Evolutionary conservation across 2,329 filamentous ascomycete species (phyloP), one percentile per base, ranked within the genome.

Genomic region (Bipolaris cookei): DNA sequence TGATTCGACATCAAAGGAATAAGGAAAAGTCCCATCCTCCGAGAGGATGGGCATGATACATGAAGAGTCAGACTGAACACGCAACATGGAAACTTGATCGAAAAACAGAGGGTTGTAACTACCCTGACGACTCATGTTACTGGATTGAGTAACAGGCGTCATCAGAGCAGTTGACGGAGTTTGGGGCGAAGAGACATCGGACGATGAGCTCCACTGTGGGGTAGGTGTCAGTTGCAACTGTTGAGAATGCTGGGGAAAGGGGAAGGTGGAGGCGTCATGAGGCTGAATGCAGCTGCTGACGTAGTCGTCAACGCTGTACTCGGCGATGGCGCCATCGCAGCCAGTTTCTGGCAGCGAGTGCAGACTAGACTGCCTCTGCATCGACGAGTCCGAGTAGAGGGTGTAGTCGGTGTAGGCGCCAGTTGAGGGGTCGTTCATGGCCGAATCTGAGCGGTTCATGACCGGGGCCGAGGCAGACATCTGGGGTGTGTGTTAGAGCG

Each of bases 91-190:
- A 63, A 79, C 66, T 54, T 72, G 69, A 67, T 76, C 75, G 68
- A 72, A 70, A 65, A 80, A 76, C 55, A 72, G 72, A 42, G 74
- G 70, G 66, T 76, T 77, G 65, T 74, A 70, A 69, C 80, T 82
- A 68, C 72, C 73, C 61, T 80, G 73, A 65, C 80, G 77, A 66
- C 79, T 81, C 79, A 82, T 79, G 54, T 69, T 71, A 71, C 74
- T 77, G 47, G 73, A 68, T 42, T 70, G 66, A 69, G 74, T 75
- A 65, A 77, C 67, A 58, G 71, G 70, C 44, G 76, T 76, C 69
- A 75, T 69, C 57, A 75, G 66, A 61, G 70, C 70, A 62, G 73
- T 71, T 41, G 70, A 69, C 39, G 74, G 70, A 11, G 76, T 77
- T 61, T 71, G 73, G 51, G 77, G 74, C 16, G 75, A 72, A 6